Evolutionary conservation across 257 asterid genomes (phyloP), one percentile per base, ranked within the genome.

Genomic region (Solanum arcanum): DNA sequence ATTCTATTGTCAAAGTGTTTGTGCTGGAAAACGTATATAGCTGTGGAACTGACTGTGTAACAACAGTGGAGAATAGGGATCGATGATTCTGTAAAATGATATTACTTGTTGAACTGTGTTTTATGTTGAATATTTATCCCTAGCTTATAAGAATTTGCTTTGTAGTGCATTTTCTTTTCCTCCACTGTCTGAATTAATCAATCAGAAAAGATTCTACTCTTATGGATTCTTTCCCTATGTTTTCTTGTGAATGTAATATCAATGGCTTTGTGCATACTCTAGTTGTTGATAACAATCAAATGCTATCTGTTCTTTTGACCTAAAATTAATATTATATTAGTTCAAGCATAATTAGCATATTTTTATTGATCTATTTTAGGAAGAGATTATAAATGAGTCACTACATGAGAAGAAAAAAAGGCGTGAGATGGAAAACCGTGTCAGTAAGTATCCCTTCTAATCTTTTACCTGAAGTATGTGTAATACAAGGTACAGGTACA

Each of bases 391-490:
- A 39, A 87, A 83, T 83, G 86, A 73, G 59, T 73, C 84, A 21
- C 93, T 91, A 86, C 87, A 35, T 76, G 90, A 92, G 91, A 94
- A 88, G 92, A 94, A 78, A 86, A 92, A 90, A 88, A 46, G 89
- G n/a, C 91, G 85, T 88, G 98, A 92, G 14, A 52, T 90, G 89
- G 98, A 94, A 87, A 87, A 68, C 82, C 90, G 80, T 82, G 92
- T 95, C 88, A 86, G 99, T 96, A 90, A 95, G 98, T 96, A 83
- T 86, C 89, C 73, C 41, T 75, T 52, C 46, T 52, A 41, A 82
- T 84, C 29, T 52, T 83, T 85, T 35, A 29, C 46, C 44, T 41
- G 81, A 69, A 52, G 37, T 27, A 66, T 74, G 42, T 42, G 64
- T 27, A 20, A 6, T 29, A 33, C 81, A 31, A 69, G 59, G n/a